phyloP scores from a whole-genome alignment of 2,329 filamentous ascomycete species.

The Emericellopsis atlantica region DNA sequence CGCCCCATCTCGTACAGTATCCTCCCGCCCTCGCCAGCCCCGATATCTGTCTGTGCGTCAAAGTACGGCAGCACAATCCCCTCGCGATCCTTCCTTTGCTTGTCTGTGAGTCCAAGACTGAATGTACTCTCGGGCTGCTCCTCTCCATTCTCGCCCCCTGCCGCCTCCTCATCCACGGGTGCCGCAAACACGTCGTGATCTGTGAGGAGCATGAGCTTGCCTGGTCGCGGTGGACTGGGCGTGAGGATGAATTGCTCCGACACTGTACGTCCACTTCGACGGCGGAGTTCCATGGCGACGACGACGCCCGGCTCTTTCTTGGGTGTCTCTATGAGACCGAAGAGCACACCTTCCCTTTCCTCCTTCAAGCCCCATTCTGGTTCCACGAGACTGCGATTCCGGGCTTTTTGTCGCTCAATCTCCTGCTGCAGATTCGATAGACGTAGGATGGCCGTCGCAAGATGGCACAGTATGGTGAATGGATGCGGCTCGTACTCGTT shows the following conservation, averaged over 20 bases:
- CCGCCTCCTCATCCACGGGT: constrained; percentile 20
- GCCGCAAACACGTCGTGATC: constrained; percentile 61
- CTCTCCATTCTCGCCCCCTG: constrained; percentile 22
- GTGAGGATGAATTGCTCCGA: constrained; percentile 50
- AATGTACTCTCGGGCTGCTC: constrained; percentile 66
- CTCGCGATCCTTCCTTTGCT: constrained; percentile 76
- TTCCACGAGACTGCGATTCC: constrained; percentile 59
- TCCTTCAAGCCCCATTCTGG: constrained; percentile 72
- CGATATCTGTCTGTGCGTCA: constrained; percentile 77
- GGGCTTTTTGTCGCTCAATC: constrained; percentile 60
- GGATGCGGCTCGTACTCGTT: constrained; percentile 54
- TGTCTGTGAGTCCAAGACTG: constrained; percentile 75
- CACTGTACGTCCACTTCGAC: constrained; percentile 70
- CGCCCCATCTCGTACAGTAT: constrained; percentile 95
- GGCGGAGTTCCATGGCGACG: constrained; percentile 73
- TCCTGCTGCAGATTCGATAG: constrained; percentile 63
- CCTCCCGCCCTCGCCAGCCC: constrained; percentile 72
- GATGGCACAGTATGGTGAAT: constrained; percentile 62
- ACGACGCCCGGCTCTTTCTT: constrained; percentile 48
- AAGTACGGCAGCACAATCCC: constrained; percentile 91
- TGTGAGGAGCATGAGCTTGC: constrained; percentile 46
- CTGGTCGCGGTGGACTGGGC: constrained; percentile 10
- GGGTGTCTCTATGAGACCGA: constrained; percentile 42
- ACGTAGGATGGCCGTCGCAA: constrained; percentile 77
- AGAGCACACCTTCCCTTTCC: constrained; percentile 63